phyloP scores from a whole-genome alignment of 2,329 filamentous ascomycete species.

The Escovopsis sp. region DNA sequence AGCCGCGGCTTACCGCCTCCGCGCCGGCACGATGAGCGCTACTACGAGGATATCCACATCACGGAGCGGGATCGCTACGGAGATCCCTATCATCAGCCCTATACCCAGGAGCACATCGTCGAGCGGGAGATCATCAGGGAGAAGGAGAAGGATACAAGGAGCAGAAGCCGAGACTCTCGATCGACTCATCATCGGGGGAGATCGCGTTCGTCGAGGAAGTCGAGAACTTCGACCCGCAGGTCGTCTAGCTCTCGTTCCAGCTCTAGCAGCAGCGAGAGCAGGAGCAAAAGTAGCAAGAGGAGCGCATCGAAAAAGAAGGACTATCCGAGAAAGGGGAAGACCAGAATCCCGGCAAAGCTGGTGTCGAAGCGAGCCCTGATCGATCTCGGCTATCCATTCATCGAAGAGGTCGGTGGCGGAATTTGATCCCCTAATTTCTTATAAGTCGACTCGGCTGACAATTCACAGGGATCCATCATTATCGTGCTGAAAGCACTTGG shows the following conservation, averaged over 20 bases:
- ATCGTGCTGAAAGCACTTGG: slow-evolving; percentile 74
- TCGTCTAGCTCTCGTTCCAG: slow-evolving; percentile 34
- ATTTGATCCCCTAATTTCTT: not conserved
- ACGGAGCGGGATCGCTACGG: slow-evolving; percentile 54
- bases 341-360: slow-evolving; percentile 66
- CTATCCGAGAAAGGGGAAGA: slow-evolving; percentile 77
- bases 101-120: slow-evolving; percentile 42
- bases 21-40: slow-evolving; percentile 39
- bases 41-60: slow-evolving; percentile 51
- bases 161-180: slow-evolving; percentile 24
- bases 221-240: slow-evolving; percentile 22
- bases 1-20: slow-evolving; percentile 46
- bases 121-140: slow-evolving; percentile 41
- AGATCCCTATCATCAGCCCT: slow-evolving; percentile 8
- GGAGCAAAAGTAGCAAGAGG: slow-evolving; percentile 25
- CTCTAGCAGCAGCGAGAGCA: slow-evolving; percentile 26
- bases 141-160: slow-evolving; percentile 12
- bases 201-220: slow-evolving; percentile 23
- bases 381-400: slow-evolving; percentile 73
- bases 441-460: slow-evolving; percentile 5
- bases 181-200: slow-evolving; percentile 26
- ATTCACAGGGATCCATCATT: slow-evolving; percentile 55
- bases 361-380: slow-evolving; percentile 69
- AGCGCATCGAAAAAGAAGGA: slow-evolving; percentile 41
- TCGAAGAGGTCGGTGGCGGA: slow-evolving; percentile 54